phyloP scores from a whole-genome alignment of 2,329 filamentous ascomycete species.

The Colletotrichum brevisporum region DNA sequence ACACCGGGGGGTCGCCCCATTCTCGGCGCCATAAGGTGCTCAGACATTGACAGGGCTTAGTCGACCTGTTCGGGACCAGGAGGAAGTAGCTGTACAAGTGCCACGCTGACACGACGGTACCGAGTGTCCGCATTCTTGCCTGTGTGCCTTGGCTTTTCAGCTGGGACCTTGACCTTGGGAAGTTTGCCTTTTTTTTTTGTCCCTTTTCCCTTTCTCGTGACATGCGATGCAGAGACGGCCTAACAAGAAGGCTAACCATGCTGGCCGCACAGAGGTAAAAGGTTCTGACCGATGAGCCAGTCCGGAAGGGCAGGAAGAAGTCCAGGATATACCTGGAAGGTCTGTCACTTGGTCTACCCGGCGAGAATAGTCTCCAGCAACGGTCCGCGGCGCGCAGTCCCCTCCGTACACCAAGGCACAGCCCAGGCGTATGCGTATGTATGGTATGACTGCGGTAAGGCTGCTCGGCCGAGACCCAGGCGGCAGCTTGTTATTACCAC shows the following conservation, averaged over 20 bases:
- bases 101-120: slow-evolving; percentile 29
- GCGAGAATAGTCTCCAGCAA: background rate
- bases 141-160: slow-evolving; percentile 32
- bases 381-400: slow-evolving; percentile 24
- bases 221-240: slow-evolving; percentile 29
- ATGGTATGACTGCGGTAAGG: slow-evolving; percentile 3
- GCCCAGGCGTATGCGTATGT: slow-evolving; percentile 2
- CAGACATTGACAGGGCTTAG: slow-evolving; percentile 41
- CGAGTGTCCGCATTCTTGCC: slow-evolving; percentile 12
- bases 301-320: slow-evolving; percentile 12
- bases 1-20: slow-evolving; percentile 38
- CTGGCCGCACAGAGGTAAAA: slow-evolving; percentile 29
- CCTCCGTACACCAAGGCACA: slow-evolving; percentile 15
- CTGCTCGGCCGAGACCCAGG: slow-evolving; percentile 36
- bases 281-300: slow-evolving; percentile 24
- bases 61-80: slow-evolving; percentile 31
- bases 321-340: slow-evolving; percentile 26
- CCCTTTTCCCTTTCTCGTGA: slow-evolving; percentile 24
- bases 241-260: slow-evolving; percentile 30
- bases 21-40: slow-evolving; percentile 38
- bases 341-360: slow-evolving; percentile 22
- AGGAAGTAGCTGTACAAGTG: slow-evolving; percentile 37
- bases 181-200: slow-evolving; percentile 27
- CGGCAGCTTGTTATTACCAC: slow-evolving; percentile 16
- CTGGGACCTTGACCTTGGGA: slow-evolving; percentile 30